Conservation (phyloP, 169 alveolate species). For the Plasmodium yoelii region DNA sequence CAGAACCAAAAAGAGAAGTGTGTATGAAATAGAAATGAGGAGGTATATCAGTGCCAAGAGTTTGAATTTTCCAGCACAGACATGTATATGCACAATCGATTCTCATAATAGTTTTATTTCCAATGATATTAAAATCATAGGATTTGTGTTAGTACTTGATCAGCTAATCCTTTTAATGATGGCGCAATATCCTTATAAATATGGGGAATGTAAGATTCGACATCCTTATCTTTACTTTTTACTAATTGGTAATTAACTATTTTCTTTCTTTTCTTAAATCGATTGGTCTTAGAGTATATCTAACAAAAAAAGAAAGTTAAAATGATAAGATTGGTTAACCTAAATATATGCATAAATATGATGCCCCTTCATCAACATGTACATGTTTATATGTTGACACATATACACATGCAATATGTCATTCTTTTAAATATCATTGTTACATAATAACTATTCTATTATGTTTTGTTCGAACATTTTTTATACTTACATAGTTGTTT, state of each 20-base stretch:
- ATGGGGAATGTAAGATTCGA: slow-evolving; percentile 52
- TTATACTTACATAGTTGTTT: slow-evolving; percentile 30
- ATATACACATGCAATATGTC: too few species aligned
- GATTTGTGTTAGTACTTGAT: slow-evolving; percentile 23
- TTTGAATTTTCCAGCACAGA: not conserved
- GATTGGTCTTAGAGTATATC: slow-evolving; percentile 53
- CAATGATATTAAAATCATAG: too few species aligned
- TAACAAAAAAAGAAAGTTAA: not conserved
- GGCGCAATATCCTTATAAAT: slow-evolving; percentile 73
- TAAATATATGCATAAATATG: too few species aligned
- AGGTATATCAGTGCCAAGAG: too few species aligned
- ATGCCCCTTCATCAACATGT: too few species aligned
- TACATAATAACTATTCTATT: not conserved
- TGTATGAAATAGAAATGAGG: too few species aligned
- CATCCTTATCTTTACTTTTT: slow-evolving; percentile 63
- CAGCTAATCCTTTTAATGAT: slow-evolving; percentile 57
- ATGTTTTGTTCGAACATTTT: not conserved
- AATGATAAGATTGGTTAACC: too few species aligned
- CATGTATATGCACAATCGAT: not conserved
- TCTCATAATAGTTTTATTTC: too few species aligned
- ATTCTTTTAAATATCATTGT: too few species aligned
- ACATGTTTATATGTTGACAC: too few species aligned
- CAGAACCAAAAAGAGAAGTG: too few species aligned
- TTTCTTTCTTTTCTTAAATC: slow-evolving; percentile 49
- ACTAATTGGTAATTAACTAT: slow-evolving; percentile 6